phyloP scores from a whole-genome alignment of 495 filamentous ascomycete genomes.

The Xylaria venustula region DNA sequence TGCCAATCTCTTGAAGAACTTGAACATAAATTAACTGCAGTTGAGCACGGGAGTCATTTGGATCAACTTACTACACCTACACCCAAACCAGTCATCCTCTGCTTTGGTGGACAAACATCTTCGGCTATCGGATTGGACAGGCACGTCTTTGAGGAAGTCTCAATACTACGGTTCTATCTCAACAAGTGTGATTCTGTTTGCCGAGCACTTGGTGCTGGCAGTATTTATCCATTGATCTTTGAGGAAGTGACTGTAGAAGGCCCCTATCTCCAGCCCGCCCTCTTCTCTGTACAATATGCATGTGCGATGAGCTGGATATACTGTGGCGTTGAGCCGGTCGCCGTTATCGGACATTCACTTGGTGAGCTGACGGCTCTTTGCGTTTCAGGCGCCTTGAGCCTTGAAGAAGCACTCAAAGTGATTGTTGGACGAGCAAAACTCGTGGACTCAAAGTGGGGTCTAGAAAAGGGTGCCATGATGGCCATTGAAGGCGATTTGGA shows the following conservation, averaged over 20 bases:
- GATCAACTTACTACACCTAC: neutral
- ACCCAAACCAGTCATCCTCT: slow-evolving; percentile 41
- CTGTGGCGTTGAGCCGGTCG: slow-evolving; percentile 34
- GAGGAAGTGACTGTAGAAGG: slow-evolving; percentile 37
- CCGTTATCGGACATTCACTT: slow-evolving; percentile 53
- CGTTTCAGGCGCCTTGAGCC: slow-evolving; percentile 22
- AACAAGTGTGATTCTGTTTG: neutral
- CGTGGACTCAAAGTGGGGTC: slow-evolving; percentile 48
- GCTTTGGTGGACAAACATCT: slow-evolving; percentile 55
- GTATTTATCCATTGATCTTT: slow-evolving; percentile 53
- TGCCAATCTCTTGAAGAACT: neutral
- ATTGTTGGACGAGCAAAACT: slow-evolving; percentile 42
- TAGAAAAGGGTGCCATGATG: slow-evolving; percentile 52
- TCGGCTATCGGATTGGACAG: slow-evolving; percentile 43
- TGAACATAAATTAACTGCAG: slow-evolving; percentile 12
- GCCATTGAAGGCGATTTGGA: slow-evolving; percentile 23
- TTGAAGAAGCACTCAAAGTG: slow-evolving; percentile 33
- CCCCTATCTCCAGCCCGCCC: slow-evolving; percentile 40
- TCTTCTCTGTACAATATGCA: slow-evolving; percentile 52
- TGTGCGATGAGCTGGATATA: slow-evolving; percentile 51
- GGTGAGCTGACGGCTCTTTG: slow-evolving; percentile 51
- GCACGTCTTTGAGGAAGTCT: slow-evolving; percentile 32
- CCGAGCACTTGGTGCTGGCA: slow-evolving; percentile 23
- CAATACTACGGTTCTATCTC: slow-evolving; percentile 41
- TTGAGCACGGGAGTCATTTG: neutral